These are phyloP conservation scores for Dipteronia sinensis DNA, from an alignment of 345 rosid species.

Conservation along the genomic window DNA sequence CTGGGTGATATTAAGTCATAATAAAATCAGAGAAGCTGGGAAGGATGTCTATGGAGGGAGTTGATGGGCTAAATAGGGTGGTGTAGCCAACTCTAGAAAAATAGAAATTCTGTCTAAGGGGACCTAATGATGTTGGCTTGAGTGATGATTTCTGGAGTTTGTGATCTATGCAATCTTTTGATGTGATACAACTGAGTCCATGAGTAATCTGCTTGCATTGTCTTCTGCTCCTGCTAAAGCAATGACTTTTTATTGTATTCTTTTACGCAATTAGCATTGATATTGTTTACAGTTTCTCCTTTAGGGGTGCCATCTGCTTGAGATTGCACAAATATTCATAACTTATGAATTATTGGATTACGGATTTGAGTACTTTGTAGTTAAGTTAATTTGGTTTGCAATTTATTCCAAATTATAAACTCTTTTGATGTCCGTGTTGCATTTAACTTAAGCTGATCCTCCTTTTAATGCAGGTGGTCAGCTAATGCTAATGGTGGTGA, in stretches of 20 bases:
- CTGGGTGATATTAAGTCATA: not conserved
- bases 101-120: not conserved
- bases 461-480: conserved; percentile 61
- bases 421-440: not conserved
- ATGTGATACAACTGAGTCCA: not conserved
- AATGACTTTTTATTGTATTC: not conserved
- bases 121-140: not conserved
- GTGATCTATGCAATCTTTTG: not conserved
- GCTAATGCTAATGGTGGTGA: conserved; percentile 65
- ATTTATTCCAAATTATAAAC: not conserved
- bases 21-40: not conserved
- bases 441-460: not conserved
- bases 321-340: not conserved
- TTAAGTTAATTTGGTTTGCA: not conserved
- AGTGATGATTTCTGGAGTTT: not conserved
- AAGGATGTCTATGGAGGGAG: not conserved
- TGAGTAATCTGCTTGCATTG: not conserved
- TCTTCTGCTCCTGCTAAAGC: not conserved
- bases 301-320: not conserved
- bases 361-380: not conserved
- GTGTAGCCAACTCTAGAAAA: too few species aligned
- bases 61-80: not conserved
- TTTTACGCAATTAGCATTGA: too few species aligned
- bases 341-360: not conserved
- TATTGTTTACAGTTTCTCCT: too few species aligned